Evolutionary conservation across 345 rosid species (phyloP).

Genomic region (Cardamine chenopodiifolia): DNA sequence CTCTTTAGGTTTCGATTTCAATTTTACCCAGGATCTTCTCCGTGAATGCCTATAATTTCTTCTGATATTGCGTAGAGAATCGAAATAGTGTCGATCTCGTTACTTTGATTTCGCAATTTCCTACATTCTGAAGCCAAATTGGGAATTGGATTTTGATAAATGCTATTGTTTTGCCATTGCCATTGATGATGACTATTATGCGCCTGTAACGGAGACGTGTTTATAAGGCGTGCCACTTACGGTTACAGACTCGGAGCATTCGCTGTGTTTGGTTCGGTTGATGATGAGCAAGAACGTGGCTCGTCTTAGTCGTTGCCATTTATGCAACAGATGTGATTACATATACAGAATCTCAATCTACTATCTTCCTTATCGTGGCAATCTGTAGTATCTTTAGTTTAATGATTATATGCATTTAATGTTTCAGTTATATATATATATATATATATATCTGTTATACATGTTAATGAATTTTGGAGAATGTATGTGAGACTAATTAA

Average conservation of each 20-base stretch:
- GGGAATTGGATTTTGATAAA: not conserved
- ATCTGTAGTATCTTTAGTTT: not conserved
- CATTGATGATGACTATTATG: conserved; percentile 22
- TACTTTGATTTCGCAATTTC: not conserved
- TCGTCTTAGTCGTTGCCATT: conserved; percentile 21
- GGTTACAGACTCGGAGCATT: conserved; percentile 14
- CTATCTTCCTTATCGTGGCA: not conserved
- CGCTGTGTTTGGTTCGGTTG: conserved; percentile 28
- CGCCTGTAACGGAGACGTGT: conserved; percentile 20
- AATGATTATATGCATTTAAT: not conserved
- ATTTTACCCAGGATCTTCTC: no score
- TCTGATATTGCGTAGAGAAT: no score
- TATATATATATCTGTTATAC: not conserved
- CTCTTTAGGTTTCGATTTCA: not conserved
- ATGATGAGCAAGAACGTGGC: conserved; percentile 27
- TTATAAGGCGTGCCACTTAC: conserved; percentile 26
- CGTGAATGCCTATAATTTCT: no score
- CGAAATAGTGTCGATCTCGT: no score
- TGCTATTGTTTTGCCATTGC: not conserved
- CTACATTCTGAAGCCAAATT: not conserved
- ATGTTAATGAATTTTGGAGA: not conserved
- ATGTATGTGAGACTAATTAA: conserved; percentile 1
- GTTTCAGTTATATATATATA: not conserved
- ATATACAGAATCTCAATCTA: not conserved
- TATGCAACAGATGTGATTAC: not conserved